Evolutionary conservation across 352 stramenopile species (phyloP).

Genomic region (Pythium grandisporangium): DNA sequence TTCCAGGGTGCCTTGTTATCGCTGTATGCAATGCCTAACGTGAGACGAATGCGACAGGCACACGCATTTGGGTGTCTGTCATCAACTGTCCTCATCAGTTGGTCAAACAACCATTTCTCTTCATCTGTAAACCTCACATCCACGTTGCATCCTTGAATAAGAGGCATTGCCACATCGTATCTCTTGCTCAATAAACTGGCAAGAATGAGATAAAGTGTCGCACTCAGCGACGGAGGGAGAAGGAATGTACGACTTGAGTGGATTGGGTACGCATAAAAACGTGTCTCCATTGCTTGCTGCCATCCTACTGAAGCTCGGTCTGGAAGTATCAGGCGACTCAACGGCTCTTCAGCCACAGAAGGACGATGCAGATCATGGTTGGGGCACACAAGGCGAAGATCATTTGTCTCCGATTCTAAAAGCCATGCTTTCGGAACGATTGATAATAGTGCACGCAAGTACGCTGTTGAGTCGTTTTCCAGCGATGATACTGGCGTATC

Average conservation of each 20-base stretch:
- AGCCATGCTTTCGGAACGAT: slow-evolving; percentile 58
- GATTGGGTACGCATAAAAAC: slow-evolving; percentile 97
- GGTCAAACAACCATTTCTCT: slow-evolving; percentile 96
- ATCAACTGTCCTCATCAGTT: slow-evolving; percentile 92
- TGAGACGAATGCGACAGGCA: slow-evolving; percentile 90
- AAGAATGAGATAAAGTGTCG: slow-evolving; percentile 97
- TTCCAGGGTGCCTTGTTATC: slow-evolving; percentile 89
- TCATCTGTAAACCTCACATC: slow-evolving; percentile 94
- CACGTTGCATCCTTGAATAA: slow-evolving; percentile 94
- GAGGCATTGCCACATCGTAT: slow-evolving; percentile 93
- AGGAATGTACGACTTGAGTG: slow-evolving; percentile 95
- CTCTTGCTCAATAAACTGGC: slow-evolving; percentile 93
- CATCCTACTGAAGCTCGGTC: slow-evolving; percentile 72
- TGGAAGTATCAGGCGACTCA: slow-evolving; percentile 67
- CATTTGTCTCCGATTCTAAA: slow-evolving; percentile 66
- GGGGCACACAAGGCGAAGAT: slow-evolving; percentile 68
- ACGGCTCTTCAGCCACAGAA: slow-evolving; percentile 60
- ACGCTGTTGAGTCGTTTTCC: slow-evolving; percentile 28
- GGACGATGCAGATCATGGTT: slow-evolving; percentile 84
- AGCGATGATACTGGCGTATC: slow-evolving; percentile 2
- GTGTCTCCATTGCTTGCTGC: slow-evolving; percentile 86
- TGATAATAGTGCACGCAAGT: slow-evolving; percentile 36
- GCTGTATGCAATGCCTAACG: slow-evolving; percentile 83
- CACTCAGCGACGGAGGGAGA: slow-evolving; percentile 93
- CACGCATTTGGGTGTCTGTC: slow-evolving; percentile 94